Evolutionary conservation across 2,329 filamentous ascomycete genomes (phyloP).

Genomic region (Trichoderma hamatum): DNA sequence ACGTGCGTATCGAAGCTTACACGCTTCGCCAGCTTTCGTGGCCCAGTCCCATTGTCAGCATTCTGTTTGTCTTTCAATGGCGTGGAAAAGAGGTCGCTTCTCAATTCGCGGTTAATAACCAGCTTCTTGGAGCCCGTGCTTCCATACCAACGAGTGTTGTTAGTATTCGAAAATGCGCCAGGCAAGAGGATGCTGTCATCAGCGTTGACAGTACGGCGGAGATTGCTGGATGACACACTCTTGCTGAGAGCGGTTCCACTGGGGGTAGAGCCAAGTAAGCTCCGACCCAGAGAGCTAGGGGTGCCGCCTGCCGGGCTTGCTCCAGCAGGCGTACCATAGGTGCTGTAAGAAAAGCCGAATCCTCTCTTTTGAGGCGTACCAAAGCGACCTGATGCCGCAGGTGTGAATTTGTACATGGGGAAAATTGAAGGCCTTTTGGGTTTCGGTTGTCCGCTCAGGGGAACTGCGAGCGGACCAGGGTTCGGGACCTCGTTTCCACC

Average conservation of each 20-base stretch:
- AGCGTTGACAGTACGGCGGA: conserved; percentile 77
- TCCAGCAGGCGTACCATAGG: conserved; percentile 78
- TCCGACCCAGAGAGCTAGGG: conserved; percentile 67
- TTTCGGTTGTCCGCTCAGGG: conserved; percentile 74
- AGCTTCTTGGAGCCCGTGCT: conserved; percentile 80
- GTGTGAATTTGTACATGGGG: conserved; percentile 85
- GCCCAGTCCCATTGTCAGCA: conserved; percentile 46
- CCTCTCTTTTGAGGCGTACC: conserved; percentile 83
- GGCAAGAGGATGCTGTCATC: conserved; percentile 87
- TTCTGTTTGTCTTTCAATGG: conserved; percentile 56
- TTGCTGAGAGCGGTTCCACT: conserved; percentile 75
- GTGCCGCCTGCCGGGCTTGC: conserved; percentile 71
- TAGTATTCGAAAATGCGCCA: conserved; percentile 76
- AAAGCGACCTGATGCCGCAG: conserved; percentile 75
- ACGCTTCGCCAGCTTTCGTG: conserved; percentile 71
- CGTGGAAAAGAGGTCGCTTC: conserved; percentile 69
- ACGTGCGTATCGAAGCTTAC: conserved; percentile 85
- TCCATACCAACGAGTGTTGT: conserved; percentile 65
- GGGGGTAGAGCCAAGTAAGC: conserved; percentile 66
- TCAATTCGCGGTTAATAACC: conserved; percentile 85
- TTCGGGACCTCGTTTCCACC: conserved; percentile 65
- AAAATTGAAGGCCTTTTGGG: conserved; percentile 78
- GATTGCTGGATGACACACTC: conserved; percentile 84
- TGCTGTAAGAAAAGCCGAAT: conserved; percentile 92
- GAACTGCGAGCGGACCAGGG: conserved; percentile 89